Evolutionary conservation across 2,329 filamentous ascomycete species (phyloP).

Genomic region (Fusarium pseudoanthophilum): DNA sequence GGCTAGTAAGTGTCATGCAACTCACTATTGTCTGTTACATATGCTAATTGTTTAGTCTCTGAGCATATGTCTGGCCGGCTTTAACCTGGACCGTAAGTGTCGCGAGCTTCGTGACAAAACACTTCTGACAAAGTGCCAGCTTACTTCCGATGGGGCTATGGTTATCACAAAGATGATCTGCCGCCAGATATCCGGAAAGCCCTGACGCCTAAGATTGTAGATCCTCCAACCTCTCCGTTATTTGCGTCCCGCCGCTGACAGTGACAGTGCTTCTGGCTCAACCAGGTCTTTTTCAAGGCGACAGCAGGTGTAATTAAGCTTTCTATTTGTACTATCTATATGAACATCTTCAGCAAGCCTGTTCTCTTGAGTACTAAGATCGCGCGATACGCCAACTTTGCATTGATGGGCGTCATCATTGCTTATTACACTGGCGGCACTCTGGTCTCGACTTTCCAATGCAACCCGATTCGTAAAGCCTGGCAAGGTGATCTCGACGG

Average conservation of each 20-base stretch:
- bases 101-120: fast-evolving
- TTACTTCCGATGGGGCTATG: conserved; percentile 7
- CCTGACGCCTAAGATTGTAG: background rate
- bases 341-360: conserved; percentile 2
- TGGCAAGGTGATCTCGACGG: background rate
- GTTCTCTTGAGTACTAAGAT: background rate
- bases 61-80: conserved; percentile 1
- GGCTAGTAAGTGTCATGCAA: background rate
- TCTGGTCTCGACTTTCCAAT: background rate
- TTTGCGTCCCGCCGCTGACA: background rate
- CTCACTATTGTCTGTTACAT: too few relatives aligned
- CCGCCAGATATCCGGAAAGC: background rate
- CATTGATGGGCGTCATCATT: background rate
- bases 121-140: background rate
- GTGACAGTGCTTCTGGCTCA: conserved; percentile 1
- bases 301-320: background rate
- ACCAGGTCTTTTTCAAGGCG: conserved; percentile 8
- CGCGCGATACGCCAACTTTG: background rate
- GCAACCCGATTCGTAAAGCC: background rate
- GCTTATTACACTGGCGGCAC: background rate
- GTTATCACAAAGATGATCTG: conserved; percentile 7
- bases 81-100: background rate
- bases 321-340: background rate
- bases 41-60: background rate
- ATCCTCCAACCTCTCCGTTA: background rate